These are phyloP conservation scores for Chlamydomonas incerta DNA, from an alignment of 139 green algal genomes.

Conservation along the genomic window DNA sequence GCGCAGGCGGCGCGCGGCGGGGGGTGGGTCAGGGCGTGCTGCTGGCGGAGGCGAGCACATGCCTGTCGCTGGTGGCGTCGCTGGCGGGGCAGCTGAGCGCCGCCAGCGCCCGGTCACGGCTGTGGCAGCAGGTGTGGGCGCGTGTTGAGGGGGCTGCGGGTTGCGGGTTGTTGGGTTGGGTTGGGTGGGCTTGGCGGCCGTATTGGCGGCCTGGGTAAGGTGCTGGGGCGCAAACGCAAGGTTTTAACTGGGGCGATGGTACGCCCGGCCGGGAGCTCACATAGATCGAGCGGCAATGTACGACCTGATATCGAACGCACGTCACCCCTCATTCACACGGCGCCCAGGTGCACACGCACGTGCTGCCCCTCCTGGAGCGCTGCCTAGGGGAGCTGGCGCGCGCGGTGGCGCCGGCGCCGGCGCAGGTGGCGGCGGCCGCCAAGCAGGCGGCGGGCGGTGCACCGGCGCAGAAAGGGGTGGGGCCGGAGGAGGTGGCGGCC, in stretches of 20 bases:
- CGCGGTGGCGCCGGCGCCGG: neutral
- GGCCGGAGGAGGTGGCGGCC: constrained; percentile 40
- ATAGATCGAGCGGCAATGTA: too few relatives aligned
- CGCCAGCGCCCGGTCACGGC: neutral
- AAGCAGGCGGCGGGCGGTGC: neutral
- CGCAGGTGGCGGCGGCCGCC: neutral
- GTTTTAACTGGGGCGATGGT: too few relatives aligned
- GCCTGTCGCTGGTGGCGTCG: constrained; percentile 35
- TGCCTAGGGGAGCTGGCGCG: constrained; percentile 39
- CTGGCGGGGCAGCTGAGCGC: constrained; percentile 41
- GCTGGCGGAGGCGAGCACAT: constrained; percentile 32
- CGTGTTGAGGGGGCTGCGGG: too few relatives aligned
- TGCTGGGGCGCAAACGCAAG: too few relatives aligned
- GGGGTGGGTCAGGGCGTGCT: neutral
- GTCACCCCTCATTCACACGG: too few relatives aligned
- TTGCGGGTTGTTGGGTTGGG: too few relatives aligned
- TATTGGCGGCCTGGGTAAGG: too few relatives aligned
- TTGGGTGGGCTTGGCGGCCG: too few relatives aligned
- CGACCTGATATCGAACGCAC: too few relatives aligned
- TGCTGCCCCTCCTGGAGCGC: constrained; percentile 53
- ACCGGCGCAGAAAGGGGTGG: neutral
- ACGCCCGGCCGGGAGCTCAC: too few relatives aligned
- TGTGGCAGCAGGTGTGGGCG: constrained; percentile 39
- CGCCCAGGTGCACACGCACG: constrained; percentile 38
- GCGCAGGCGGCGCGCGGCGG: neutral